Evolutionary conservation across 2,329 filamentous ascomycete species (phyloP).

Genomic region (Drechslerella dactyloides): DNA sequence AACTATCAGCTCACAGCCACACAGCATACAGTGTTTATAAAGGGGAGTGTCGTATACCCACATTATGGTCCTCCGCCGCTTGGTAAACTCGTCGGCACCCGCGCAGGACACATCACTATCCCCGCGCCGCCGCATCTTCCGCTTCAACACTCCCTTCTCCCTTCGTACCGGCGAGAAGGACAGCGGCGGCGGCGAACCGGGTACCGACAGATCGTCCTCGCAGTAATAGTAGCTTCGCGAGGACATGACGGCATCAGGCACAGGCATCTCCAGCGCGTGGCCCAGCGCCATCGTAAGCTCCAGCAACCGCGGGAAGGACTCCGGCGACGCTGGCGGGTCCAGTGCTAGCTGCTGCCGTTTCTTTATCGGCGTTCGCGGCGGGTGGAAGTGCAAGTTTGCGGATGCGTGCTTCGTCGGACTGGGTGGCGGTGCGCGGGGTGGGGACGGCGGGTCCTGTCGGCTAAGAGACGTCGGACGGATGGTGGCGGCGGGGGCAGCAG

Average conservation of each 20-base stretch:
- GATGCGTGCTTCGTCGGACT: conserved; percentile 25
- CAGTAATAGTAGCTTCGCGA: conserved; percentile 23
- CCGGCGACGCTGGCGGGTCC: not conserved
- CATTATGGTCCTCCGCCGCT: conserved; percentile 12
- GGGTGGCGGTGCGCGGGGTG: conserved; percentile 40
- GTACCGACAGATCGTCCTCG: conserved; percentile 33
- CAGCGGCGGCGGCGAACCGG: conserved; percentile 28
- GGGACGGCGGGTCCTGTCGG: conserved; percentile 45
- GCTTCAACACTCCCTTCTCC: not conserved
- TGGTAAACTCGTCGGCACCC: not conserved
- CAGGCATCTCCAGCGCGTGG: conserved; percentile 20
- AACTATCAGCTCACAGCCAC: not conserved
- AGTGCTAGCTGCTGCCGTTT: not conserved
- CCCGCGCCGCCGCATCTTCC: conserved; percentile 2
- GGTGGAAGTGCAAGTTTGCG: not conserved
- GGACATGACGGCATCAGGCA: not conserved
- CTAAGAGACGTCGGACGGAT: conserved; percentile 15
- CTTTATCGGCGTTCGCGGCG: not conserved
- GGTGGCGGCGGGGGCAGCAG: not conserved
- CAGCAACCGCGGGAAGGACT: conserved; percentile 29
- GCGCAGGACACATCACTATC: not conserved
- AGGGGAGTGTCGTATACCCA: not conserved
- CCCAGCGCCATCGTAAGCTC: conserved; percentile 30
- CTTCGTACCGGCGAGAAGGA: conserved; percentile 20
- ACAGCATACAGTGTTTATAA: not conserved